A percentile compares a stretch with the other conserved stretches of the same genome.
These are phyloP conservation scores for Rhodomyrtus tomentosa DNA, from an alignment of 345 rosid genomes.

Conservation along the genomic window DNA sequence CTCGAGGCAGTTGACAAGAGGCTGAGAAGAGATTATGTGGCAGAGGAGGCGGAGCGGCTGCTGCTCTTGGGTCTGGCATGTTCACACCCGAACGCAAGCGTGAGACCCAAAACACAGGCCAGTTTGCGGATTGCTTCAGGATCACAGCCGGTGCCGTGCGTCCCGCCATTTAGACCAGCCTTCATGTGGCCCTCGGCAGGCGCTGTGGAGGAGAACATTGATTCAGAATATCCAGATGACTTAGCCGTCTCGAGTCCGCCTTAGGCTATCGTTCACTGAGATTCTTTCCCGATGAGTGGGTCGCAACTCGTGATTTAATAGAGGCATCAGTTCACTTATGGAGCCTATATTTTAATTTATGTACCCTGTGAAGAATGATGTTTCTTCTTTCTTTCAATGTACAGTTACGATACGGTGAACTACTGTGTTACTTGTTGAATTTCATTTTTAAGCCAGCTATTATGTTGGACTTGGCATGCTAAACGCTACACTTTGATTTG, in stretches of 20 bases:
- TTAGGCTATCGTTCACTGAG: not conserved
- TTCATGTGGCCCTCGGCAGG: constrained; percentile 22
- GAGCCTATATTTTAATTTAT: not conserved
- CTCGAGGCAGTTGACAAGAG: constrained; percentile 23
- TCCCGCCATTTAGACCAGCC: constrained; percentile 27
- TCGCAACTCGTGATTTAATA: not conserved
- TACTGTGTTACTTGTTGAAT: not conserved
- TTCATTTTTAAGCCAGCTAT: not conserved
- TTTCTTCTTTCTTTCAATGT: not conserved
- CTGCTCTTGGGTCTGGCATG: constrained; percentile 34
- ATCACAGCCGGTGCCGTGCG: constrained; percentile 13
- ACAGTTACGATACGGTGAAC: not conserved
- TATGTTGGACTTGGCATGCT: not conserved
- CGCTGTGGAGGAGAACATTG: not conserved
- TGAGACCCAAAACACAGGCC: constrained; percentile 19
- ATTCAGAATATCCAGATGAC: not conserved
- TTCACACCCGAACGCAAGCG: constrained; percentile 23
- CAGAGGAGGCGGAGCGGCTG: constrained; percentile 19
- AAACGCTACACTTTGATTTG: not conserved
- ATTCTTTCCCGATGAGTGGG: not conserved
- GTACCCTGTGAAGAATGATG: not conserved
- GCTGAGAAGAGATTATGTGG: constrained; percentile 4
- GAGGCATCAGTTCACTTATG: not conserved
- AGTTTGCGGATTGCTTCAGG: constrained; percentile 25
- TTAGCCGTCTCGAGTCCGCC: not conserved